Base-by-base conservation (phyloP, 208 protist species). In the Crithidia mellificae region DNA sequence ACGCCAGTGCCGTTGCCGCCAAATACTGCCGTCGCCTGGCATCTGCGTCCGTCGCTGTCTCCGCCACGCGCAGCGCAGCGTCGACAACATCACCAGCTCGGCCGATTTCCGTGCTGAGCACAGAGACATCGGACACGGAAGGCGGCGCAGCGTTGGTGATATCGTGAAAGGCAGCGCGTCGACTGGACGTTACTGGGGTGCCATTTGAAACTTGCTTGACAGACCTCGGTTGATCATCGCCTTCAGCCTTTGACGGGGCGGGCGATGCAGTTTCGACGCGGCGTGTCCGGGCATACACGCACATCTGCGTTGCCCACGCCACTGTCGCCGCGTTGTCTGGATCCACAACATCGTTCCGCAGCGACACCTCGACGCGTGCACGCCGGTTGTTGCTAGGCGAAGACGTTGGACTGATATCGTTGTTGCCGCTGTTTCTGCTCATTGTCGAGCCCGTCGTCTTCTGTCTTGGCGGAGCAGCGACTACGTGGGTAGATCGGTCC, bases 281-380 rank as follows among this genome's bases (percentile, higher is more conserved):
- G 19, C 24, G 51, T 38, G 63, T 22, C 11, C 63, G 70, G 2
- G 70, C 62, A 27, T 70, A 65, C 24, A 70, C 39, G 49, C 70
- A 76, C 57, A 54, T 47, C 56, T 76, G 70, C 56, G n/a, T 65
- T 39, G 63, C 70, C 70, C 70, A 76, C 25, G 66, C 25, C 8
- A 70, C 70, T 8, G 61, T 63, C 0, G 56, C 41, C 44, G 52
- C 46, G 49, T 70, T 76, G 30, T 49, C 70, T 8, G 43, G 24
- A 24, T 76, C 70, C 20, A 76, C 53, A 1, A 70, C 70, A 36
- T 76, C 70, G 25, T 61, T 49, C 2, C 70, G 27, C 38, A 76
- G 39, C 14, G 24, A 15, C 6, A 76, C 62, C 8, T 64, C 70
- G 7, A 39, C 44, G 20, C 49, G 32, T 39, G 38, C 22, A 4